phyloP scores from a whole-genome alignment of 177 flowering plant genomes.

The Vitis hybrid region DNA sequence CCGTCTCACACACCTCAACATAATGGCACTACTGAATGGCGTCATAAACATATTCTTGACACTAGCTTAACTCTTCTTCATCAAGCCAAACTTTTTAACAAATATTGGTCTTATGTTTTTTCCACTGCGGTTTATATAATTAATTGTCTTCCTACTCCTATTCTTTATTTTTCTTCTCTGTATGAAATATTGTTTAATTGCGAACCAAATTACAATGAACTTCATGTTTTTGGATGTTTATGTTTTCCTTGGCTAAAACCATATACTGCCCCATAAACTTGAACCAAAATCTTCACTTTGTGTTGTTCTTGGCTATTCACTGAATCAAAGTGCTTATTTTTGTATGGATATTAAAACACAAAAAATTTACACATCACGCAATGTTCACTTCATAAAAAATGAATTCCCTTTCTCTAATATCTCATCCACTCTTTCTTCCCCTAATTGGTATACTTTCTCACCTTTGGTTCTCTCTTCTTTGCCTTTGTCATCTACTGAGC shows the following conservation, averaged over 20 bases:
- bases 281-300: background rate
- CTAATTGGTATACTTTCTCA: background rate
- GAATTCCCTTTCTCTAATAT: background rate
- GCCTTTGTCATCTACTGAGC: too few species aligned
- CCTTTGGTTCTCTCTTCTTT: too few species aligned
- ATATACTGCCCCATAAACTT: background rate
- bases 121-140: background rate
- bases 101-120: constrained; percentile 5
- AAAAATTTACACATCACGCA: background rate
- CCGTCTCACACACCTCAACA: constrained; percentile 6
- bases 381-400: background rate
- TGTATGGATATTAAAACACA: background rate
- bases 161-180: background rate
- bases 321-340: constrained; percentile 6
- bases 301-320: background rate
- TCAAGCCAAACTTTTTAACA: background rate
- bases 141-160: background rate
- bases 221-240: constrained; percentile 4
- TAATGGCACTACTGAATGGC: background rate
- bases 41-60: constrained; percentile 12
- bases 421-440: background rate
- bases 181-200: background rate
- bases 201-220: background rate
- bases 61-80: constrained; percentile 3
- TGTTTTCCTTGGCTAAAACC: constrained; percentile 9